Conservation (phyloP, 495 filamentous ascomycete genomes). For the Jackrogersella multiformis region DNA sequence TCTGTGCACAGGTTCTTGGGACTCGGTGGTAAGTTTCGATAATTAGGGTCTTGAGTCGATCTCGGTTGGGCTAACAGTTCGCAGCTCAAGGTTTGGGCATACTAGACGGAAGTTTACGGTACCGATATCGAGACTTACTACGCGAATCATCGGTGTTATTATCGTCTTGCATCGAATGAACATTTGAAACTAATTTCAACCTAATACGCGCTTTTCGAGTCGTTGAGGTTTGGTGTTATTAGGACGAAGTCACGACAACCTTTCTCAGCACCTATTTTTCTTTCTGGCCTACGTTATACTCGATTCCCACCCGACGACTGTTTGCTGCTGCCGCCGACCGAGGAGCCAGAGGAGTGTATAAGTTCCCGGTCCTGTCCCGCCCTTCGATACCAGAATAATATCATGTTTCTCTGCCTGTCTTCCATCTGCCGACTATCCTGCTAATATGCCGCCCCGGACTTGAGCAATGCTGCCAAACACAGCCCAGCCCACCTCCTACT, state of each 20-base stretch:
- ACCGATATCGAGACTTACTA: conserved; percentile 16
- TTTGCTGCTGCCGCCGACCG: conserved; percentile 37
- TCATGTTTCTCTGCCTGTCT: conserved; percentile 34
- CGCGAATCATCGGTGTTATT: conserved; percentile 45
- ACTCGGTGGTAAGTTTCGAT: conserved; percentile 83
- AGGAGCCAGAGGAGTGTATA: conserved; percentile 42
- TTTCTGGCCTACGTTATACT: conserved; percentile 49
- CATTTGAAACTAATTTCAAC: conserved; percentile 53
- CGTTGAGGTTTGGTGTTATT: conserved; percentile 55
- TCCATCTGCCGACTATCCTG: conserved; percentile 23
- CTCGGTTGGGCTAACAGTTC: conserved; percentile 39
- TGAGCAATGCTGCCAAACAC: conserved; percentile 15
- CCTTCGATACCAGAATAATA: conserved; percentile 40
- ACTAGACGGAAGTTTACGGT: conserved; percentile 48
- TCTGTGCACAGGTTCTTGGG: conserved; percentile 99
- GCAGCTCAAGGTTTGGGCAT: conserved; percentile 90
- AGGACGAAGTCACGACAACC: conserved; percentile 66
- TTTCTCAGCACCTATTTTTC: conserved; percentile 50
- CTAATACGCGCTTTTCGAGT: conserved; percentile 57
- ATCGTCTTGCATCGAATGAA: conserved; percentile 30
- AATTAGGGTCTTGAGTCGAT: neutral
- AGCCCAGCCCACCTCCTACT: neutral
- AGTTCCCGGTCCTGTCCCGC: conserved; percentile 21
- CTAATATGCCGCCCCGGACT: conserved; percentile 36
- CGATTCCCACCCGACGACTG: conserved; percentile 41